phyloP scores from a whole-genome alignment of 257 asterid species.

The Primulina eburnea region DNA sequence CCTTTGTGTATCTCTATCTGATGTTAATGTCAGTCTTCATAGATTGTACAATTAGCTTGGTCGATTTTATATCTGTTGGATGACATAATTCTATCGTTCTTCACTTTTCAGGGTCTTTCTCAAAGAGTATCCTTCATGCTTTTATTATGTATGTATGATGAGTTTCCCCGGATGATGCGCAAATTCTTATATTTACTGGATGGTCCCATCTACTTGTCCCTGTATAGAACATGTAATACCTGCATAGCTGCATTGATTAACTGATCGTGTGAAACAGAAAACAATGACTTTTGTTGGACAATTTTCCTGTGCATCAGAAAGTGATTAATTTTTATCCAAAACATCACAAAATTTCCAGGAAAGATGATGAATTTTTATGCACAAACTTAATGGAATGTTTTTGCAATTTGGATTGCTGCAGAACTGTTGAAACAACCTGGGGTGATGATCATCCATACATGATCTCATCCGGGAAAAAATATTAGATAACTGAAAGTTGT shows the following conservation, averaged over 20 bases:
- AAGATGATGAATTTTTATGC: neutral
- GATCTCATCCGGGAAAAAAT: neutral
- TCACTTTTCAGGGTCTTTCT: neutral
- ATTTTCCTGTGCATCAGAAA: neutral
- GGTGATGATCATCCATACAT: neutral
- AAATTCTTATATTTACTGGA: neutral
- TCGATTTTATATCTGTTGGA: too few relatives aligned
- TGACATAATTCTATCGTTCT: neutral
- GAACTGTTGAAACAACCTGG: constrained; percentile 9
- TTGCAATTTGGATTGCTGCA: neutral
- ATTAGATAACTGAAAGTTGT: constrained; percentile 3
- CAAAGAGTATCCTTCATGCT: neutral
- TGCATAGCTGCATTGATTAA: neutral
- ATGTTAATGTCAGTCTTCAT: constrained; percentile 16
- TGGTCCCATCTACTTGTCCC: constrained; percentile 7
- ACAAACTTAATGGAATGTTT: neutral
- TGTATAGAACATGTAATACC: neutral
- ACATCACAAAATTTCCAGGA: neutral
- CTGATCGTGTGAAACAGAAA: too few relatives aligned
- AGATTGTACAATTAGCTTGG: neutral
- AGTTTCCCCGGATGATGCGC: neutral
- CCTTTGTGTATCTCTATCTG: constrained; percentile 18
- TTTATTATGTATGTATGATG: neutral
- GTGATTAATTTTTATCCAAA: neutral
- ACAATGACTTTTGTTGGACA: too few relatives aligned